phyloP scores from a whole-genome alignment of 139 green algal species.

The Yamagishiella unicocca region DNA sequence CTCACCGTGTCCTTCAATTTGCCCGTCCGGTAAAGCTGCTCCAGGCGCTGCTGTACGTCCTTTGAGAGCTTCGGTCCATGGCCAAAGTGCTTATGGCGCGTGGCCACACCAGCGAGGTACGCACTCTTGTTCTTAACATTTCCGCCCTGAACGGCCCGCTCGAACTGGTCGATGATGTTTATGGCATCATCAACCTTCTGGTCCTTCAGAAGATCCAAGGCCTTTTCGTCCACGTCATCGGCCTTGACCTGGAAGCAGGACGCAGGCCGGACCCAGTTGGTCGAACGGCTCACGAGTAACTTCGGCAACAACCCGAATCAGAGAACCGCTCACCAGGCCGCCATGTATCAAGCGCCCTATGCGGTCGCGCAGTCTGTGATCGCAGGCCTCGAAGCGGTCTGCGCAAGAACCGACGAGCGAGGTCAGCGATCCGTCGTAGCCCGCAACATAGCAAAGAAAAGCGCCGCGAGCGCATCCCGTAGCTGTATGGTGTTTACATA shows the following conservation, averaged over 20 bases:
- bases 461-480: background rate
- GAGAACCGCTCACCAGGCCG: background rate
- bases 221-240: slow-evolving; percentile 43
- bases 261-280: too few species aligned
- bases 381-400: slow-evolving; percentile 38
- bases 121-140: slow-evolving; percentile 61
- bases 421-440: background rate
- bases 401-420: background rate
- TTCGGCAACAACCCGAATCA: background rate
- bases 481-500: background rate
- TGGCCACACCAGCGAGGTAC: slow-evolving; percentile 61
- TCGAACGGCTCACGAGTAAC: too few species aligned
- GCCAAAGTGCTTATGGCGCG: slow-evolving; percentile 49
- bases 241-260: slow-evolving; percentile 23
- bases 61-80: slow-evolving; percentile 29
- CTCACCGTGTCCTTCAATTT: slow-evolving; percentile 42
- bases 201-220: background rate
- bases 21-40: slow-evolving; percentile 35
- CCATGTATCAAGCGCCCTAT: background rate
- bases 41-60: slow-evolving; percentile 55
- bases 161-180: slow-evolving; percentile 62
- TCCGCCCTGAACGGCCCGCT: slow-evolving; percentile 39
- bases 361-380: slow-evolving; percentile 15
- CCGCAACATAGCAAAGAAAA: background rate
- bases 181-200: slow-evolving; percentile 23